Conservation (phyloP, 2,329 filamentous ascomycete genomes). For the Colletotrichum musae region DNA sequence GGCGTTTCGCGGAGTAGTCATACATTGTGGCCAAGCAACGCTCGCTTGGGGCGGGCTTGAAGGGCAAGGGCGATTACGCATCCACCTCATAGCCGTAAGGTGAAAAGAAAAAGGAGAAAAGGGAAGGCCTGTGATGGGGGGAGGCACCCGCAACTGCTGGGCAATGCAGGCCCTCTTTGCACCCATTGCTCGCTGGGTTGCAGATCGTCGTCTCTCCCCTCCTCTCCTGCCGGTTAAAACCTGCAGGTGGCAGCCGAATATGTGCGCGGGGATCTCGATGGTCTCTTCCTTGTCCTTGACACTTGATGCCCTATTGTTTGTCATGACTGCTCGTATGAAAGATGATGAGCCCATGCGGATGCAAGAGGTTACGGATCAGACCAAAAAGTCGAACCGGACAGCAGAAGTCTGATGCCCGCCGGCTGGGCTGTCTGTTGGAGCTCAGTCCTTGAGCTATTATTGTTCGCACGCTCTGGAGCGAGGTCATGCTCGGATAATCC, state of each 20-base stretch:
- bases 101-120: constrained; percentile 1
- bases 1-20: too few relatives aligned
- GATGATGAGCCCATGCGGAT: too few relatives aligned
- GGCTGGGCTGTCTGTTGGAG: too few relatives aligned
- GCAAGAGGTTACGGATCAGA: too few relatives aligned
- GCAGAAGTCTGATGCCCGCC: too few relatives aligned
- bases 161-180: constrained; percentile 16
- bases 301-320: not conserved
- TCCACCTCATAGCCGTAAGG: constrained; percentile 9
- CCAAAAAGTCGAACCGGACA: too few relatives aligned
- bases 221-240: constrained; percentile 14
- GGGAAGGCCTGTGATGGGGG: not conserved
- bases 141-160: constrained; percentile 13
- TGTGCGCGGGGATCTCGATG: constrained; percentile 19
- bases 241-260: constrained; percentile 16
- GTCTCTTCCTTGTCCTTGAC: not conserved
- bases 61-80: not conserved
- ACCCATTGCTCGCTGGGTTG: constrained; percentile 13
- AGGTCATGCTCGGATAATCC: not conserved
- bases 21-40: too few relatives aligned
- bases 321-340: too few relatives aligned
- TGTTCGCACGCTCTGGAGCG: not conserved
- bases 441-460: too few relatives aligned
- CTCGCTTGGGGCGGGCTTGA: constrained; percentile 9
- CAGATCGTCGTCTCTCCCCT: constrained; percentile 31